These are phyloP conservation scores for Ophiostoma angusticollis DNA, from an alignment of 2,329 filamentous ascomycete genomes.

Conservation along the genomic window DNA sequence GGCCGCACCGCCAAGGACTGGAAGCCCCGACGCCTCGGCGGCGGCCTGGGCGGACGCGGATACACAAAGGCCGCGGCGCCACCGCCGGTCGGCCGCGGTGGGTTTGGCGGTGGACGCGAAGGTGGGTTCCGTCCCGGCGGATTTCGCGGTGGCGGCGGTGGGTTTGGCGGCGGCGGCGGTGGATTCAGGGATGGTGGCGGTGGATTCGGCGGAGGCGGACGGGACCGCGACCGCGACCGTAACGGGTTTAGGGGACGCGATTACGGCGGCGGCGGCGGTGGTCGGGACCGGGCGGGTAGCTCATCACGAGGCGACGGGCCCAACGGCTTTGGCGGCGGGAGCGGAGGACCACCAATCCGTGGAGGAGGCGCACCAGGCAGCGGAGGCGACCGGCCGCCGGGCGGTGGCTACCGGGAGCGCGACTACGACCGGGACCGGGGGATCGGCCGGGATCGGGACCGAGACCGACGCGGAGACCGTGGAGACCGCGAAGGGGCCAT, in stretches of 20 bases:
- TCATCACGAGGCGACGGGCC: slow-evolving; percentile 22
- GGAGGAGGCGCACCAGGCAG: too few relatives aligned
- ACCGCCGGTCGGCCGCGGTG: slow-evolving; percentile 48
- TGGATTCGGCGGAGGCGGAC: slow-evolving; percentile 40
- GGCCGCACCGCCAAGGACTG: slow-evolving; percentile 89
- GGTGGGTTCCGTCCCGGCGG: slow-evolving; percentile 40
- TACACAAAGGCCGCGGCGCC: slow-evolving; percentile 74
- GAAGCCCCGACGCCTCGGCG: slow-evolving; percentile 83
- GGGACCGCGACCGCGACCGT: slow-evolving; percentile 19
- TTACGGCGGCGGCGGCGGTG: slow-evolving; percentile 28
- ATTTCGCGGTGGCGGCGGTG: slow-evolving; percentile 24
- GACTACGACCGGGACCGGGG: slow-evolving; percentile 22
- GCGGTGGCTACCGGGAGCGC: slow-evolving; percentile 37
- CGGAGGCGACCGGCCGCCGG: too few relatives aligned
- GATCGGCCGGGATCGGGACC: slow-evolving; percentile 29
- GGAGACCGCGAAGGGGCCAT: slow-evolving; percentile 31
- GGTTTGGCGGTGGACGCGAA: slow-evolving; percentile 30
- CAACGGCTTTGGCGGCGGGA: slow-evolving; percentile 49
- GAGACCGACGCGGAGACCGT: slow-evolving; percentile 13
- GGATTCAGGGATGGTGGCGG: slow-evolving; percentile 21
- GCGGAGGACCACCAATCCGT: too few relatives aligned
- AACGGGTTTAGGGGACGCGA: slow-evolving; percentile 30
- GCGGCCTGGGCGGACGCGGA: slow-evolving; percentile 79
- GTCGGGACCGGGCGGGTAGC: neutral
- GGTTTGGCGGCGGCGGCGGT: slow-evolving; percentile 34